Conservation (phyloP, 441 rosid genomes). For the Manihot esculenta region DNA sequence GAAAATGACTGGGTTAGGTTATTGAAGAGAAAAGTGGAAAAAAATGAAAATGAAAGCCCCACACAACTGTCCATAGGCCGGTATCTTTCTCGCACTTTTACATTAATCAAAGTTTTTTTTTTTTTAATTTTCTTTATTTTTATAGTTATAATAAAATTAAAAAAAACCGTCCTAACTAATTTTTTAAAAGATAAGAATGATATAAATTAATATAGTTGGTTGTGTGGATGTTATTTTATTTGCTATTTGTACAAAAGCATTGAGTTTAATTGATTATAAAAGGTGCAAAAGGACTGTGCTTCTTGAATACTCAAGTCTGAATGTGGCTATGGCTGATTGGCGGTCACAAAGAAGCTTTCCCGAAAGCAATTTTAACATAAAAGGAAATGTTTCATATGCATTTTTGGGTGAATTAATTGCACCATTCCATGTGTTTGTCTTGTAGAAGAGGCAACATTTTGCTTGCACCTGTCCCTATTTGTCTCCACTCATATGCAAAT, state of each 20-base stretch:
- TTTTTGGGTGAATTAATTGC: background rate
- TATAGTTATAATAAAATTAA: too few species aligned
- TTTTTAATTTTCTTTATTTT: too few species aligned
- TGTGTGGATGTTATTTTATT: too few species aligned
- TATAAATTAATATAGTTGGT: too few species aligned
- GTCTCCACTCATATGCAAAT: background rate
- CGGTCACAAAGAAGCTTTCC: background rate
- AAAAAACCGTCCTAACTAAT: too few species aligned
- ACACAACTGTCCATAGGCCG: conserved; percentile 24
- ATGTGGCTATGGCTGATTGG: background rate
- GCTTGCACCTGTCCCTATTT: too few species aligned
- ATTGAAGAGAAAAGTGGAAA: background rate
- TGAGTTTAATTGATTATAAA: background rate
- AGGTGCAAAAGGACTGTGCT: background rate
- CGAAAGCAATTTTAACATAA: background rate
- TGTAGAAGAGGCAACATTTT: conserved; percentile 1
- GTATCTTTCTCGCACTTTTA: conserved; percentile 17
- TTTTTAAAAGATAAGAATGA: too few species aligned
- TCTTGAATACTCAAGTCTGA: background rate
- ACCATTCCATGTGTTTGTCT: background rate
- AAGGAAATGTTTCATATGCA: background rate
- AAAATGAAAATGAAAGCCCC: conserved; percentile 27
- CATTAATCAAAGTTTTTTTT: background rate
- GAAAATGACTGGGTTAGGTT: conserved; percentile 24
- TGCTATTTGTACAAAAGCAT: too few species aligned